Evolutionary conservation across 1,139 yeast genomes (phyloP).

Genomic region (Pichia norvegensis): DNA sequence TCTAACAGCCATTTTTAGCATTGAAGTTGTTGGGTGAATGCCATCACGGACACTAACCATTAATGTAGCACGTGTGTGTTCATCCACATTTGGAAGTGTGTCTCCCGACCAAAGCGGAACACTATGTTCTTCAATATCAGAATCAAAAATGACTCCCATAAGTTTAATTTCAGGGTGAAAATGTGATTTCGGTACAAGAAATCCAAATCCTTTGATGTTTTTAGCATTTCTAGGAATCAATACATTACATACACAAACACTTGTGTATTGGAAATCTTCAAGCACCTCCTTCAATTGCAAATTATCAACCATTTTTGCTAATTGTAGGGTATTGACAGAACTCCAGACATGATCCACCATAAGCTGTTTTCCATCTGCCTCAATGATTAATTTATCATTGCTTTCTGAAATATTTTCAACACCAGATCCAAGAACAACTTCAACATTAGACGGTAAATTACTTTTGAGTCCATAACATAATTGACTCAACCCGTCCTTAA

Average conservation of each 20-base stretch:
- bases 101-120: not conserved
- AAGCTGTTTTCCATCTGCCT: slow-evolving; percentile 23
- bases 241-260: slow-evolving; percentile 55
- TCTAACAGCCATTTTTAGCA: not conserved
- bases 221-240: slow-evolving; percentile 41
- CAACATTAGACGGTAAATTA: slow-evolving; percentile 36
- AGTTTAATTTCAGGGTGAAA: slow-evolving; percentile 47
- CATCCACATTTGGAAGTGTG: not conserved
- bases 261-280: slow-evolving; percentile 38
- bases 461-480: slow-evolving; percentile 36
- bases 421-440: slow-evolving; percentile 27
- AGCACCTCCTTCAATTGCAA: slow-evolving; percentile 22
- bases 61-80: not conserved
- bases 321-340: slow-evolving; percentile 38
- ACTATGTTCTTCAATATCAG: slow-evolving; percentile 51
- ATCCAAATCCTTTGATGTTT: slow-evolving; percentile 64
- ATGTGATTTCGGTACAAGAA: slow-evolving; percentile 59
- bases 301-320: slow-evolving; percentile 14
- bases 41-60: slow-evolving; percentile 1
- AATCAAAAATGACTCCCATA: slow-evolving; percentile 86
- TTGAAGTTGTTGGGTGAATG: not conserved
- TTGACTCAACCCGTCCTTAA: slow-evolving; percentile 44
- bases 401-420: slow-evolving; percentile 9
- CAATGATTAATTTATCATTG: slow-evolving; percentile 10
- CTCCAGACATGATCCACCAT: slow-evolving; percentile 49